Evolutionary conservation across 1,139 yeast genomes (phyloP).

Genomic region (Taiozyma sp.): DNA sequence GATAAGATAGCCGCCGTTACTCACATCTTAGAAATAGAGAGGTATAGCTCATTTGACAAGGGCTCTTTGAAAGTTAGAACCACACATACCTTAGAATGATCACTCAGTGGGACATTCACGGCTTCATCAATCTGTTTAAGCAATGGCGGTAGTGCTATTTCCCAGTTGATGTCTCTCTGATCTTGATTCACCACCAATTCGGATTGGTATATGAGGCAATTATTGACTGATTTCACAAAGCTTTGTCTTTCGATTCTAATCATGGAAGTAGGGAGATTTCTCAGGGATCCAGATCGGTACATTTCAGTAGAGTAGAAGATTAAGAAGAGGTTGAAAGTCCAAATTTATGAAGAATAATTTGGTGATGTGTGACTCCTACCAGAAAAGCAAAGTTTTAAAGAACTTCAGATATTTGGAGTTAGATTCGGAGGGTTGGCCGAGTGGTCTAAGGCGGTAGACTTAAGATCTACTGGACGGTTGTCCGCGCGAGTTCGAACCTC

Average conservation of each 20-base stretch:
- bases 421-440: constrained; percentile 19
- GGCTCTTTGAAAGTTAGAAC: not conserved
- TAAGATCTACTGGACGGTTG: constrained; percentile 26
- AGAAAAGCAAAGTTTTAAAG: not conserved
- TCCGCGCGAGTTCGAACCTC: constrained; percentile 81
- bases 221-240: not conserved
- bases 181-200: not conserved
- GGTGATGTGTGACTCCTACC: not conserved
- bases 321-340: not conserved
- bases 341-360: not conserved
- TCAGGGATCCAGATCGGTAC: not conserved
- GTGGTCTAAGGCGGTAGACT: constrained; percentile 22
- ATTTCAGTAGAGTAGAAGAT: too few relatives aligned
- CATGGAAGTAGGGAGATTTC: not conserved
- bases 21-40: not conserved
- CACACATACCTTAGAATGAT: not conserved
- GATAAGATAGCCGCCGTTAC: not conserved
- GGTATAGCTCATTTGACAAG: not conserved
- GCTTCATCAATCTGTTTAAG: not conserved
- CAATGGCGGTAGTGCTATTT: not conserved
- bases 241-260: not conserved
- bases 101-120: not conserved
- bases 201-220: not conserved
- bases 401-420: not conserved
- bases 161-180: not conserved